Conservation (phyloP, 2,329 filamentous ascomycete species). For the Colletotrichum liriopes region DNA sequence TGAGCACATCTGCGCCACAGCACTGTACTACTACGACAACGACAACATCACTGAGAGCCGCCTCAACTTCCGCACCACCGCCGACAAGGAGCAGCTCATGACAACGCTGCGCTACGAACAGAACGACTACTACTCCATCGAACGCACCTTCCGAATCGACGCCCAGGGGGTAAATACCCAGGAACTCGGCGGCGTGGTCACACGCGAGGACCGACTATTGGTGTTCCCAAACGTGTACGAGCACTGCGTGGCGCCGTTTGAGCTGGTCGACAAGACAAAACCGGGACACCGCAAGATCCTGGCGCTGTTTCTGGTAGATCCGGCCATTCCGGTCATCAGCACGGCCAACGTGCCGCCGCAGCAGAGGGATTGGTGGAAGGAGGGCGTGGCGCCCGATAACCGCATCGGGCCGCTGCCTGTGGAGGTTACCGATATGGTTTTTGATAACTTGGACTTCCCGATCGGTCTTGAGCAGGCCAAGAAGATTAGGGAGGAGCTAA, state of each 20-base stretch:
- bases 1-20: conserved; percentile 75
- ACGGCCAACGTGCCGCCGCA: conserved; percentile 63
- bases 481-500: conserved; percentile 46
- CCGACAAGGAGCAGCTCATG: conserved; percentile 51
- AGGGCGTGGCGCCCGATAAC: conserved; percentile 22
- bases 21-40: conserved; percentile 73
- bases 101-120: conserved; percentile 51
- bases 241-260: conserved; percentile 67
- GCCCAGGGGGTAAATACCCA: conserved; percentile 50
- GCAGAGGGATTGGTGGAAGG: conserved; percentile 57
- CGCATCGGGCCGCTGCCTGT: conserved; percentile 37
- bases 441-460: conserved; percentile 46
- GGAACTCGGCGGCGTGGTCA: conserved; percentile 63
- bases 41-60: conserved; percentile 71
- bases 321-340: conserved; percentile 60
- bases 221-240: conserved; percentile 71
- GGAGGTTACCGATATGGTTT: conserved; percentile 46
- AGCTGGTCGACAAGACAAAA: conserved; percentile 64
- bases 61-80: conserved; percentile 65
- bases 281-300: conserved; percentile 74
- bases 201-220: conserved; percentile 64
- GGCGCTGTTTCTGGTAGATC: conserved; percentile 74
- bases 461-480: conserved; percentile 47
- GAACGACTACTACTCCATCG: conserved; percentile 53
- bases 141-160: conserved; percentile 54